Base-by-base conservation (phyloP, 805 yeast species). In the Priceomyces carsonii region DNA sequence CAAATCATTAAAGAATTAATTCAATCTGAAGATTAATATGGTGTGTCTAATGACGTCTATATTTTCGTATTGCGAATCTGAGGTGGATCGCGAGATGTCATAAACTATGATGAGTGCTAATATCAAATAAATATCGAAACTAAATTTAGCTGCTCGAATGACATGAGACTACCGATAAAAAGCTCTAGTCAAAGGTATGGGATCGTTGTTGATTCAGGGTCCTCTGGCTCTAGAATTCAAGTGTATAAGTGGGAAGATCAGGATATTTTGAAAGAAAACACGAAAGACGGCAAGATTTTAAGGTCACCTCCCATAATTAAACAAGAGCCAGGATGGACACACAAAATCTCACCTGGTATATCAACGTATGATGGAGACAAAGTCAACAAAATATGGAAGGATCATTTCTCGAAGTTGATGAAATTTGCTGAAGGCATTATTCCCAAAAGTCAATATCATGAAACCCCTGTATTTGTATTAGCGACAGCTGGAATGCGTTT, bases 401-500 rank as follows among this genome's bases (percentile, higher is more conserved):
- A 75, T 13, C 98, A 93, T 59, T 75, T 86, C 44, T 61, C 74
- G 40, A 71, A 75, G 3, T 62, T 93, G 32, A 66, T 90, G 12
- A 66, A 75, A 29, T 79, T 79, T 55, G 97, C 96, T 0, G 75
- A 78, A 47, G 57, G 61, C 3, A 73, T 84, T 15, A 78, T 93
- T 6, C 98, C 98, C 0, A 50, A 54, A 19, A 72, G 71, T 0
- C 68, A 75, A 36, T 77, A 79, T 45, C 42, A 57, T 1, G 75
- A 76, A 4, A 91, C 98, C 0, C 98, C 99, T 0, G 73, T 93
- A 1, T 93, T 80, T 47, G 77, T 93, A n/a, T 77, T 86, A 47
- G 95, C 98, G 3, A 93, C 99, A 0, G 99, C 99, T 4, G 99
- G 99, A 2, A 88, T 93, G 95, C 73, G 99, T 43, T 63, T 93